A percentile compares a stretch with the other conserved stretches of the same genome.
These are phyloP conservation scores for Microcera coccophila DNA, from an alignment of 2,329 filamentous ascomycete species.

Conservation along the genomic window DNA sequence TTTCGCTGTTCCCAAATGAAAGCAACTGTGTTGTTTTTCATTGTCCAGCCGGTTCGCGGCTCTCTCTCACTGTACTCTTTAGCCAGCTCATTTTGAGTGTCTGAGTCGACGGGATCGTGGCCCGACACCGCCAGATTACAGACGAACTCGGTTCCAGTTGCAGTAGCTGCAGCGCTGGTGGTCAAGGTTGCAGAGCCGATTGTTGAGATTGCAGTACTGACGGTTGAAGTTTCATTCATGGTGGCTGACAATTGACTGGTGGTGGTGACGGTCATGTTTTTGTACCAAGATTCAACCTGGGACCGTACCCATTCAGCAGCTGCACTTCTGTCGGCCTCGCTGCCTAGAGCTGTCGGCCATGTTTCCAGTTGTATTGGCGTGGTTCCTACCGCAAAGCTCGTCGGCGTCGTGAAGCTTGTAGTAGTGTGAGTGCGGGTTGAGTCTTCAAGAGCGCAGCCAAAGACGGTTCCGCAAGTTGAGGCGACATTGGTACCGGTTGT, in stretches of 20 bases:
- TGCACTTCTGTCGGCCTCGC: not conserved
- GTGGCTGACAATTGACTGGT: not conserved
- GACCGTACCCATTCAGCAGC: not conserved
- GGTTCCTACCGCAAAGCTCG: not conserved
- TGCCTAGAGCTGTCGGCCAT: not conserved
- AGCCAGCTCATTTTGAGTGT: not conserved
- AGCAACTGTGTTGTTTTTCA: not conserved
- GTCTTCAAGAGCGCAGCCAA: constrained; percentile 1
- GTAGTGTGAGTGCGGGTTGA: not conserved
- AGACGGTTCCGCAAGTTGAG: constrained; percentile 3
- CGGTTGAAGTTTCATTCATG: not conserved
- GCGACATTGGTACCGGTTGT: not conserved
- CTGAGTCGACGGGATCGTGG: not conserved
- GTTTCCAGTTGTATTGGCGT: not conserved
- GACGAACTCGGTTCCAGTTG: not conserved
- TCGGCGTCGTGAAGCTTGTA: not conserved
- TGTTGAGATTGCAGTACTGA: not conserved
- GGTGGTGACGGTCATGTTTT: not conserved
- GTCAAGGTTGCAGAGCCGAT: not conserved
- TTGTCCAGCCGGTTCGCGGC: not conserved
- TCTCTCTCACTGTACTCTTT: not conserved
- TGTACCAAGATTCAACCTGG: not conserved
- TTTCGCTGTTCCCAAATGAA: not conserved
- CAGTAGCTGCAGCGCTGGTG: not conserved
- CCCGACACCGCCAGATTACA: not conserved